phyloP scores from a whole-genome alignment of 306 rosid species.

The Quercus wislizeni region DNA sequence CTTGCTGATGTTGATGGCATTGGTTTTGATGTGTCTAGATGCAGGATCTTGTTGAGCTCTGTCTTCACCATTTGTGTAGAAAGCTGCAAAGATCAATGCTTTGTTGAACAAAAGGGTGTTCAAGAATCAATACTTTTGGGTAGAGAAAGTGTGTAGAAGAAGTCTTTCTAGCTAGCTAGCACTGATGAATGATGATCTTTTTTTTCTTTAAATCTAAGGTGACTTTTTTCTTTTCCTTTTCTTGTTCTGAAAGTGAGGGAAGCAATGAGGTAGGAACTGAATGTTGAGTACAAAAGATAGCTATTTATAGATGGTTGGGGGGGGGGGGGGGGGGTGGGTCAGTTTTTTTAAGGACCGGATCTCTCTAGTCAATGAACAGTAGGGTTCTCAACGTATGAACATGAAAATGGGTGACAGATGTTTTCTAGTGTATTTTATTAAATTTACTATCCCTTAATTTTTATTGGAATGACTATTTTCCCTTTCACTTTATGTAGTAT shows the following conservation, averaged over 20 bases:
- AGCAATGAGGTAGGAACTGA: conserved; percentile 34
- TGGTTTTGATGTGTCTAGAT: conserved; percentile 34
- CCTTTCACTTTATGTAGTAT: neutral
- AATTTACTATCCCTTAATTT: neutral
- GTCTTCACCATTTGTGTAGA: conserved; percentile 65
- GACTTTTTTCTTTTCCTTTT: neutral
- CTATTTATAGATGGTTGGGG: conserved; percentile 64
- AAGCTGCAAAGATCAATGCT: conserved; percentile 7
- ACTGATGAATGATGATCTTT: neutral
- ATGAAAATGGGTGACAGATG: conserved; percentile 56
- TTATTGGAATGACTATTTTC: conserved; percentile 19
- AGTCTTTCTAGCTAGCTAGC: conserved; percentile 3
- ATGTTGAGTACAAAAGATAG: conserved; percentile 15
- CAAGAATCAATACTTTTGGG: neutral
- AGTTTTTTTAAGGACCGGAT: conserved; percentile 30
- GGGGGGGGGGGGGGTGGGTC: conserved; percentile 39
- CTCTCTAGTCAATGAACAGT: conserved; percentile 36
- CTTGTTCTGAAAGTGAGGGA: conserved; percentile 30
- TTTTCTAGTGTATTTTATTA: conserved; percentile 25
- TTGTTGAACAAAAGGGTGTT: conserved; percentile 2
- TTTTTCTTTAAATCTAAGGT: neutral
- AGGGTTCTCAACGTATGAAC: conserved; percentile 7
- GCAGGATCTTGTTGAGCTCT: conserved; percentile 38
- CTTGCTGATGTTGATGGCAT: conserved; percentile 8
- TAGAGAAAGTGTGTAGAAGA: conserved; percentile 18